Percentiles rank a stretch among this genome's conserved stretches.
Evolutionary conservation across 1,139 yeast species (phyloP).

Genomic region (Pichia sp.): DNA sequence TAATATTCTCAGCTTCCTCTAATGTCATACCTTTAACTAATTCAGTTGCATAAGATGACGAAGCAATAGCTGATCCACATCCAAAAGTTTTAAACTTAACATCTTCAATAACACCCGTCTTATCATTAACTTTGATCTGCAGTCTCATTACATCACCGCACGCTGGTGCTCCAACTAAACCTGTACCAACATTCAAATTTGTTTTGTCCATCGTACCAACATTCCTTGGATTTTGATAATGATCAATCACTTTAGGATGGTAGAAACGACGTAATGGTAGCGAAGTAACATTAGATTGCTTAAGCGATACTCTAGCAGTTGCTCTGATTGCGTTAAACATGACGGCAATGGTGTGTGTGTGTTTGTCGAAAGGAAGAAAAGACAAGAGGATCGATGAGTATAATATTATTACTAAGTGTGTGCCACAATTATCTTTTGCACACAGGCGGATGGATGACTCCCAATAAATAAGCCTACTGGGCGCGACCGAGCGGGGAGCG

Average conservation of each 20-base stretch:
- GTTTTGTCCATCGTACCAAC: conserved; percentile 88
- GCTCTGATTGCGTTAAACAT: neutral
- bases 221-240: conserved; percentile 92
- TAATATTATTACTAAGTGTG: too few species aligned
- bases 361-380: neutral
- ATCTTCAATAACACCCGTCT: conserved; percentile 83
- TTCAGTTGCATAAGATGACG: conserved; percentile 90
- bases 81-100: conserved; percentile 98
- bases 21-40: conserved; percentile 90
- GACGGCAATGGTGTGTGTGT: neutral
- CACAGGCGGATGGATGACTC: too few species aligned
- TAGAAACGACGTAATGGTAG: conserved; percentile 39
- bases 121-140: conserved; percentile 88
- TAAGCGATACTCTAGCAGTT: neutral
- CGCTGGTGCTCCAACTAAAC: conserved; percentile 97
- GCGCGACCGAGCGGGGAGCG: too few species aligned
- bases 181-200: conserved; percentile 83
- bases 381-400: too few species aligned
- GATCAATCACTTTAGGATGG: conserved; percentile 79
- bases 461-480: too few species aligned
- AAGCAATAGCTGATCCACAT: conserved; percentile 96
- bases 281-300: too few species aligned
- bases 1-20: conserved; percentile 87
- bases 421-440: neutral
- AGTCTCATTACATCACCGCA: conserved; percentile 99